Conservation (phyloP, 2,329 filamentous ascomycete species). For the Sodiomyces alkalinus region DNA sequence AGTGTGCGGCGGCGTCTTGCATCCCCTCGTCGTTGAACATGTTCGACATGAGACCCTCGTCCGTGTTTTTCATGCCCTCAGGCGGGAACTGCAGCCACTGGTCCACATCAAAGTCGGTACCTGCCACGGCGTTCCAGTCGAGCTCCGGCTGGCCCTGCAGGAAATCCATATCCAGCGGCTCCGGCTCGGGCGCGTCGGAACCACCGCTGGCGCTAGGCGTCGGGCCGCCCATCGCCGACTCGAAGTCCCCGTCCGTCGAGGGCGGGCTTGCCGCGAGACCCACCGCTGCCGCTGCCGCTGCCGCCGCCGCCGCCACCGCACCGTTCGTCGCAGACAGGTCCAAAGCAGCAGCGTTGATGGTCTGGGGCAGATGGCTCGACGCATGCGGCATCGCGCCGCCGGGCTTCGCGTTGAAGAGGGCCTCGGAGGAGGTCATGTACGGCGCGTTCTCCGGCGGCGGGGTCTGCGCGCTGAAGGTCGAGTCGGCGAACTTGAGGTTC, state of each 20-base stretch:
- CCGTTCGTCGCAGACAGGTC: constrained; percentile 16
- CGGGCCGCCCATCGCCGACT: constrained; percentile 19
- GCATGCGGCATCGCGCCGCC: constrained; percentile 4
- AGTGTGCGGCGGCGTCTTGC: constrained; percentile 9
- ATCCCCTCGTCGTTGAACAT: constrained; percentile 13
- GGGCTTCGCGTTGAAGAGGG: constrained; percentile 17
- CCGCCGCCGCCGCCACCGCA: no score
- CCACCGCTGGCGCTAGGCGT: constrained; percentile 30
- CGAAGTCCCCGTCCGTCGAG: constrained; percentile 24
- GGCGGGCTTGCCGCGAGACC: constrained; percentile 25
- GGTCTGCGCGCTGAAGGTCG: constrained; percentile 27
- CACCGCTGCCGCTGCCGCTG: no score
- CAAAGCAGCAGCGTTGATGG: constrained; percentile 20
- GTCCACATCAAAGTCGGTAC: constrained; percentile 40
- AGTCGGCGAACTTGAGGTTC: constrained; percentile 12
- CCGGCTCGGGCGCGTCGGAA: constrained; percentile 24
- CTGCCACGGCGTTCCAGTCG: constrained; percentile 37
- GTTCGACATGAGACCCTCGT: constrained; percentile 20
- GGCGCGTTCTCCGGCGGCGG: constrained; percentile 37
- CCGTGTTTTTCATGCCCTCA: constrained; percentile 26
- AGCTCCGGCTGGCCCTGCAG: constrained; percentile 31
- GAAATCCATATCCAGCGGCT: constrained; percentile 29
- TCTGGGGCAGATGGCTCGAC: constrained; percentile 17
- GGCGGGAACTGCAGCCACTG: constrained; percentile 43
- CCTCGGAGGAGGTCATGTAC: constrained; percentile 26